Percentiles rank a stretch among this genome's conserved stretches.
These are phyloP conservation scores for Talaromyces verruculosus DNA, from an alignment of 2,329 filamentous ascomycete species.

Conservation along the genomic window DNA sequence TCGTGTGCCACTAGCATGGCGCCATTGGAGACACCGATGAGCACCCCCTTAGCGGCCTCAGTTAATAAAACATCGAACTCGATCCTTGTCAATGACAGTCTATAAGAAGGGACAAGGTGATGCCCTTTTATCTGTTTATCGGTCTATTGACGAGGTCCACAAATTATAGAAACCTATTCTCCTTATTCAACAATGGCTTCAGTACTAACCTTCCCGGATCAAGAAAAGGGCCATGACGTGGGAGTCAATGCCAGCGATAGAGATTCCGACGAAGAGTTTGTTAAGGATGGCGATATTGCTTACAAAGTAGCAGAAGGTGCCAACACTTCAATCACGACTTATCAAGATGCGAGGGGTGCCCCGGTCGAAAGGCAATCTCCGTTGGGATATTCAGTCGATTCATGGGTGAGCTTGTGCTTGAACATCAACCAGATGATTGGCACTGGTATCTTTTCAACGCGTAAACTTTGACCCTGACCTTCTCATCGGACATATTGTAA, in stretches of 20 bases:
- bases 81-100: neutral
- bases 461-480: conserved; percentile 42
- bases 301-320: conserved; percentile 18
- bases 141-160: neutral
- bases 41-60: conserved; percentile 13
- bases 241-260: neutral
- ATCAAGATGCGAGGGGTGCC: conserved; percentile 61
- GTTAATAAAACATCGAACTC: neutral
- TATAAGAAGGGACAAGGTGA: conserved; percentile 1
- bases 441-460: conserved; percentile 65
- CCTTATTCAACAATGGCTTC: conserved; percentile 1
- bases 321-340: conserved; percentile 17
- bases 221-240: conserved; percentile 15
- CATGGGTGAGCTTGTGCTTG: conserved; percentile 58
- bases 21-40: conserved; percentile 20
- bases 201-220: conserved; percentile 13
- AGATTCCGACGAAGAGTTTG: conserved; percentile 12
- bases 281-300: conserved; percentile 19
- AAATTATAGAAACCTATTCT: neutral
- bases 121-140: neutral
- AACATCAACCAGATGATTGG: conserved; percentile 65
- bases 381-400: conserved; percentile 59
- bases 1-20: conserved; percentile 13
- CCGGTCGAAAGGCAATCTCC: conserved; percentile 61
- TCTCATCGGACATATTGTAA: no score